Evolutionary conservation across 176 grass and related monocot species (phyloP), one percentile per base, ranked within the genome.

Genomic region (Lolium multiflorum): DNA sequence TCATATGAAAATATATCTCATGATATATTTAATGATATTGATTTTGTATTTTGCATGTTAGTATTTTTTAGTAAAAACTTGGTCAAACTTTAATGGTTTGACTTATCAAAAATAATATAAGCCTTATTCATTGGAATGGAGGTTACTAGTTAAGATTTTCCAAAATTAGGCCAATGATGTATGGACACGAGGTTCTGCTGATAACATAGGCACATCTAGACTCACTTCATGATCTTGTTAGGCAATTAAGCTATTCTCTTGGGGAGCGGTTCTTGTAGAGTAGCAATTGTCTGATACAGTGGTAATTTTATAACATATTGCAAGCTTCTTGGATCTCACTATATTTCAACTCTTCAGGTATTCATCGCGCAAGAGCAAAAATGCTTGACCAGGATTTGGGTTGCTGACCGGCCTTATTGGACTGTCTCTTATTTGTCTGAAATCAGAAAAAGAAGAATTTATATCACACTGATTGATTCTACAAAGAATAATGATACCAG

Each of bases 361-460:
- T 99, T 99, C 26, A 94, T 96, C 43, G 97, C 92, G 7, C 94
- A 99, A 82, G 97, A 99, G 85, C 94, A 93, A 86, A 96, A 90
- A 81, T 92, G 90, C 85, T 56, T 99, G 59, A 91, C 82, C 49
- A 92, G 94, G 88, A 58, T 99, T 84, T 99, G 94, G 94, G 80
- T 99, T 49, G 56, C 38, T 75, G 89, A 96, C 28, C 90, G 77
- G 11, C 97, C 97, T 76, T 81, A 60, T 31, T 94, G 90, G 92
- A 80, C 5, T 4, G 84, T 86, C n/a, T 92, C 87, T 74, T 96
- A 92, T 67, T 65, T 99, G 54, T 94, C 90, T 50, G 90, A 94
- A 84, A 84, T 96, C 3, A 54, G 16, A 15, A 54, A 54, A 54
- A 54, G 51, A 54, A 54, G 16, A 54, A 16, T 54, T 16, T 54